These are phyloP conservation scores for Trichoderma arundinaceum DNA, from an alignment of 2,329 filamentous ascomycete genomes.

Conservation along the genomic window DNA sequence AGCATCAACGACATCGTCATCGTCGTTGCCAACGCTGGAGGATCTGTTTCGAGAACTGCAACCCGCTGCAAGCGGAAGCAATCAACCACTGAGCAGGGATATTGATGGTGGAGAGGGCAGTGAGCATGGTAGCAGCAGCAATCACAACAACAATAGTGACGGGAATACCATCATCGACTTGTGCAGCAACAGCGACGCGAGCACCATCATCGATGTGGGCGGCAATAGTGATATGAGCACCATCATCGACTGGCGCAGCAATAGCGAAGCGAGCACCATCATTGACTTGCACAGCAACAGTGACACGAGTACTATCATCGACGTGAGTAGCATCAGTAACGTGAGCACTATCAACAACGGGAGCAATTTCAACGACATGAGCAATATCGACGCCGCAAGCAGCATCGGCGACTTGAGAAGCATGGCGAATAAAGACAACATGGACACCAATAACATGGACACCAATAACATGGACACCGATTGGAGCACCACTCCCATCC, in stretches of 20 bases:
- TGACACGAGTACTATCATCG: no score
- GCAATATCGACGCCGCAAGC: neutral
- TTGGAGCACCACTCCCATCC: conserved; percentile 23
- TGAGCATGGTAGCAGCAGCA: neutral
- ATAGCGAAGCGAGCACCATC: no score
- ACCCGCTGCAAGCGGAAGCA: neutral
- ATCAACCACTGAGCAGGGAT: neutral
- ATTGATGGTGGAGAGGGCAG: neutral
- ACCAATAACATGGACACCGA: neutral
- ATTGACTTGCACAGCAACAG: no score
- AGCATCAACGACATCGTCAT: neutral
- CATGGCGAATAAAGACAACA: neutral
- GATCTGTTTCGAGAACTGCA: neutral
- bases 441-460: neutral
- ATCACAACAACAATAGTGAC: neutral
- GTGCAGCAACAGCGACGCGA: no score
- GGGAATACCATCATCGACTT: neutral
- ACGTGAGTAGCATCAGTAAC: no score
- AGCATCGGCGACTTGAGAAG: neutral
- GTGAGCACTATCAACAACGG: neutral
- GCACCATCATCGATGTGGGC: no score
- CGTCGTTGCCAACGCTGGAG: neutral
- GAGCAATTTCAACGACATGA: neutral
- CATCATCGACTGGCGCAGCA: no score
- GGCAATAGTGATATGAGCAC: no score